Evolutionary conservation across 768 basidiomycete genomes (phyloP), one percentile per base, ranked within the genome.

Genomic region (Auricularia sp.): DNA sequence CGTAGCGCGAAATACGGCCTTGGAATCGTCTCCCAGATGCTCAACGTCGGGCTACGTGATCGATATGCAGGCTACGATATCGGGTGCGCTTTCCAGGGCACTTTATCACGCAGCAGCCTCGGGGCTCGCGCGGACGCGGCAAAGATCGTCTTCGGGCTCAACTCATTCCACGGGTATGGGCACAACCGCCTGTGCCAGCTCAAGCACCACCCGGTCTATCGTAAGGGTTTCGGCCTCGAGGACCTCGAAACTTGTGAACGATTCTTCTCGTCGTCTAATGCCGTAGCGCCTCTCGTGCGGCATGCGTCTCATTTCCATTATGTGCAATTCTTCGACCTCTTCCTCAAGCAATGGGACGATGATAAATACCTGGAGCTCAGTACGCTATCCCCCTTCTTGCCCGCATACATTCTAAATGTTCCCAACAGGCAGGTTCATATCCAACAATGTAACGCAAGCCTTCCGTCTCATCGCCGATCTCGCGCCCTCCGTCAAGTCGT

Each of bases 301-400:
- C 66, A 71, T 60, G 62, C 70, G 4, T 67, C 68, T 16, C 34
- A 42, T 2, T 70, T 42, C 53, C 70, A 71, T 43, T 64, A 64
- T 23, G 11, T 16, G 12, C 65, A 64, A 39, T 29, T 18, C 12
- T 21, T 71, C 21, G 61, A 69, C 61, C 39, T 67, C 8, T 61
- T 64, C 65, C 69, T 67, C 62, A 33, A 43, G 39, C 69, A 69
- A 62, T 70, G 70, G 67, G 70, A 71, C 63, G 66, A 70, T 35
- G 70, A 70, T 23, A 68, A 66, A 59, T 67, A 67, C 42, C 29
- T 36, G 34, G 65, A 63, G 21, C 54, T 69, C 3, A 63, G 66
- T 68, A 43, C 10, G 66, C 64, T 5, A 21, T 29, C 42, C 35
- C 58, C 16, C 18, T 54, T 12, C 33, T n/a, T 64, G 14, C 18